A percentile compares a stretch with the other conserved stretches of the same genome.
These are phyloP conservation scores for Paramecium pentaurelia DNA, from an alignment of 73 alveolate genomes.

Conservation along the genomic window DNA sequence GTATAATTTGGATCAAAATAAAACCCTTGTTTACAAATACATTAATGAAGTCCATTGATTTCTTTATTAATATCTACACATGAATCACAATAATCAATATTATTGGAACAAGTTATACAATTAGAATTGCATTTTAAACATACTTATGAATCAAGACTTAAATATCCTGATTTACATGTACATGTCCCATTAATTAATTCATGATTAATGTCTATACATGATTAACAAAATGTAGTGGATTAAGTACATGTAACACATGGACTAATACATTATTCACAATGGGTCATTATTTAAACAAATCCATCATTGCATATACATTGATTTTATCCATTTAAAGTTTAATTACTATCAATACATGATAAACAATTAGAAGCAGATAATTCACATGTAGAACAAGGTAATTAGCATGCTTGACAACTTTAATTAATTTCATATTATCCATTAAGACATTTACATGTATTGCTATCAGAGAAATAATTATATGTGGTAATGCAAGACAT, in stretches of 20 bases:
- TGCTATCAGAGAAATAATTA: not conserved
- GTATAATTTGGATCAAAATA: not conserved
- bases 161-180: not conserved
- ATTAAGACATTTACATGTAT: not conserved
- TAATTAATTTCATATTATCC: not conserved
- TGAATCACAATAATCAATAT: not conserved
- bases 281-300: not conserved
- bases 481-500: not conserved
- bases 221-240: not conserved
- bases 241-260: not conserved
- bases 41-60: not conserved
- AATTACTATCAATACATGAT: not conserved
- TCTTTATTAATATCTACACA: not conserved
- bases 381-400: not conserved
- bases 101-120: not conserved
- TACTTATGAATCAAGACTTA: not conserved
- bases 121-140: not conserved
- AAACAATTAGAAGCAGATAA: not conserved
- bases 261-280: not conserved
- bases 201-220: not conserved
- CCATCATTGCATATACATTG: not conserved
- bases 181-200: not conserved
- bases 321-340: not conserved
- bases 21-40: not conserved
- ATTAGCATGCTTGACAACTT: not conserved